A percentile compares a stretch with the other conserved stretches of the same genome.
phyloP scores from a whole-genome alignment of 306 rosid genomes.

The Potentilla sterilis region DNA sequence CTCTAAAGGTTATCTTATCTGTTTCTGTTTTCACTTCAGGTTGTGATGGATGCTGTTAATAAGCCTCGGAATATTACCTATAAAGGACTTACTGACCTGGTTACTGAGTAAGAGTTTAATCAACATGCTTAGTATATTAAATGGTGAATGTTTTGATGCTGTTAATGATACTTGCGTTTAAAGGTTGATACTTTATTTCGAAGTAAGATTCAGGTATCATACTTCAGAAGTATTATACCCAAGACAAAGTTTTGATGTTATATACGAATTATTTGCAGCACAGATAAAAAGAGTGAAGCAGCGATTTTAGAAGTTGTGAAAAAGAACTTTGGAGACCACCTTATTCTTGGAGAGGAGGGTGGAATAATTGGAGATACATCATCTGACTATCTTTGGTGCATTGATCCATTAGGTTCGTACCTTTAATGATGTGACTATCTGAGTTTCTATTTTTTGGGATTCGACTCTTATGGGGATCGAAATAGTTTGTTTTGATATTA shows the following conservation, averaged over 20 bases:
- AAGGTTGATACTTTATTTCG: background rate
- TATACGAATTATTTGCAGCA: constrained; percentile 45
- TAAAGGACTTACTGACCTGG: constrained; percentile 92
- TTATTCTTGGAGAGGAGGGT: constrained; percentile 97
- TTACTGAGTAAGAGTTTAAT: constrained; percentile 83
- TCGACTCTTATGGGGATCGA: background rate
- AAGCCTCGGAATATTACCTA: constrained; percentile 80
- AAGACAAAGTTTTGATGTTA: background rate
- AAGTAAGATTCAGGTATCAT: background rate
- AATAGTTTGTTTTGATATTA: background rate
- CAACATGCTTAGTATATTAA: constrained; percentile 18
- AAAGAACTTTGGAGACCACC: constrained; percentile 73
- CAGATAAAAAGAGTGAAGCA: constrained; percentile 93
- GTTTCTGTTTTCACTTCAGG: constrained; percentile 55
- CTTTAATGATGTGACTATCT: background rate
- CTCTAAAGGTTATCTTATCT: background rate
- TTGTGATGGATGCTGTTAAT: constrained; percentile 95
- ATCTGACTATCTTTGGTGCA: constrained; percentile 97
- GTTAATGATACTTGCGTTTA: background rate
- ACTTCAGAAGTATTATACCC: background rate
- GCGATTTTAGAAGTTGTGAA: constrained; percentile 74
- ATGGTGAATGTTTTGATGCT: constrained; percentile 5
- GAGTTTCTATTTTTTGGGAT: background rate
- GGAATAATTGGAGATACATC: constrained; percentile 85
- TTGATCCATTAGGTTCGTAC: constrained; percentile 87